Evolutionary conservation across 2,329 filamentous ascomycete species (phyloP).

Genomic region (Colletotrichum paranaense): DNA sequence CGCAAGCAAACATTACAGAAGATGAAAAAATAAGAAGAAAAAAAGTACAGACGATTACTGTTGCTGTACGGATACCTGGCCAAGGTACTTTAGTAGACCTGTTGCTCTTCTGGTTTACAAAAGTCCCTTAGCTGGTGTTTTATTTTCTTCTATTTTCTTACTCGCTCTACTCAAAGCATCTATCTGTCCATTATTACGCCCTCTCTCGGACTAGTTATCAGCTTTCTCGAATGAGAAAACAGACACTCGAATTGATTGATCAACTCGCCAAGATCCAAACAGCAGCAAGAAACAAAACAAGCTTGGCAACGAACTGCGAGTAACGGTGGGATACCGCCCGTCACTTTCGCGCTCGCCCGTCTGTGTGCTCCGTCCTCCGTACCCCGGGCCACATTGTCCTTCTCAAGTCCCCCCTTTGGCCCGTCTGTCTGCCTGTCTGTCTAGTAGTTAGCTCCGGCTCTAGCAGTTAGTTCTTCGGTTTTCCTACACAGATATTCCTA

Average conservation of each 20-base stretch:
- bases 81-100: not conserved
- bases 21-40: no score
- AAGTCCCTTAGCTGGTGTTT: not conserved
- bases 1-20: no score
- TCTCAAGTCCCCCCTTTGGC: not conserved
- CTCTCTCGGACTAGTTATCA: no score
- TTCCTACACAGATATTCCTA: not conserved
- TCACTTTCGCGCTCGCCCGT: not conserved
- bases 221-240: no score
- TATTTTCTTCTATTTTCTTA: not conserved
- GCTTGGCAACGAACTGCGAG: not conserved
- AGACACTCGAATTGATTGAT: no score
- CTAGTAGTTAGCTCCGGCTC: not conserved
- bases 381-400: not conserved
- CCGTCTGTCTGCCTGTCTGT: not conserved
- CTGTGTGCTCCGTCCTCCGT: not conserved
- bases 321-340: not conserved
- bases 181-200: not conserved
- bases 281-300: not conserved
- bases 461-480: not conserved
- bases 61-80: not conserved
- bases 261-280: not conserved
- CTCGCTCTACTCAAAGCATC: not conserved
- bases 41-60: not conserved
- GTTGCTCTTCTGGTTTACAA: not conserved